Conservation (phyloP, 2,329 filamentous ascomycete species). For the Geosmithia putterillii region DNA sequence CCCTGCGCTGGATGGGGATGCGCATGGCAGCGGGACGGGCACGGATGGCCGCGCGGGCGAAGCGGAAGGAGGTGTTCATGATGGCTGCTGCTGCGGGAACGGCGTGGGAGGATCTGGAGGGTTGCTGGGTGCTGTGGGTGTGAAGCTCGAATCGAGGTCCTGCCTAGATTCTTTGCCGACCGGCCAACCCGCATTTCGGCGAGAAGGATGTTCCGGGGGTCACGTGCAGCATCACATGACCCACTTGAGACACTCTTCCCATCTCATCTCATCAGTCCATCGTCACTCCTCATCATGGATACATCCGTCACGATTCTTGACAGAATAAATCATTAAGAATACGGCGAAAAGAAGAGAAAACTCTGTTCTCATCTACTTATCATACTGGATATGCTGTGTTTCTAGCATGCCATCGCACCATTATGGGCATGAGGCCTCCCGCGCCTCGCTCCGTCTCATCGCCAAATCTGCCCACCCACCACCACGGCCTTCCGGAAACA, state of each 20-base stretch:
- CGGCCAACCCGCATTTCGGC: conserved; percentile 24
- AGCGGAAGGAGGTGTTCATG: conserved; percentile 83
- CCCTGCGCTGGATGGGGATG: conserved; percentile 69
- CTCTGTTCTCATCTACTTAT: too few relatives aligned
- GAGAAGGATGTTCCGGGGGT: conserved; percentile 24
- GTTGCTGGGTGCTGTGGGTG: conserved; percentile 24
- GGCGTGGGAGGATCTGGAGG: conserved; percentile 17
- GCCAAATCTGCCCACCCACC: too few relatives aligned
- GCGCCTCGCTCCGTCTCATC: too few relatives aligned
- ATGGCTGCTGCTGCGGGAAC: conserved; percentile 21
- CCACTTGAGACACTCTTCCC: background rate
- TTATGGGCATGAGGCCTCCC: too few relatives aligned
- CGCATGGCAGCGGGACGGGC: conserved; percentile 67
- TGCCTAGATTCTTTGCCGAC: conserved; percentile 35
- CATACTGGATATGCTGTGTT: too few relatives aligned
- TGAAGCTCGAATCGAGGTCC: conserved; percentile 20
- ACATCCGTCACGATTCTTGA: too few relatives aligned
- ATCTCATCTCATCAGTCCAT: background rate
- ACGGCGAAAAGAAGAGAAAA: too few relatives aligned
- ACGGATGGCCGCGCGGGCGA: conserved; percentile 82
- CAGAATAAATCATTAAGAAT: too few relatives aligned
- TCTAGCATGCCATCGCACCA: too few relatives aligned
- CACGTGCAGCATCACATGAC: conserved; percentile 21
- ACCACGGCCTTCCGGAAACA: too few relatives aligned
- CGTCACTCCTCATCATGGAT: background rate